These are phyloP conservation scores for Cucurbita argyrosperma DNA, from an alignment of 306 rosid genomes.

Conservation along the genomic window DNA sequence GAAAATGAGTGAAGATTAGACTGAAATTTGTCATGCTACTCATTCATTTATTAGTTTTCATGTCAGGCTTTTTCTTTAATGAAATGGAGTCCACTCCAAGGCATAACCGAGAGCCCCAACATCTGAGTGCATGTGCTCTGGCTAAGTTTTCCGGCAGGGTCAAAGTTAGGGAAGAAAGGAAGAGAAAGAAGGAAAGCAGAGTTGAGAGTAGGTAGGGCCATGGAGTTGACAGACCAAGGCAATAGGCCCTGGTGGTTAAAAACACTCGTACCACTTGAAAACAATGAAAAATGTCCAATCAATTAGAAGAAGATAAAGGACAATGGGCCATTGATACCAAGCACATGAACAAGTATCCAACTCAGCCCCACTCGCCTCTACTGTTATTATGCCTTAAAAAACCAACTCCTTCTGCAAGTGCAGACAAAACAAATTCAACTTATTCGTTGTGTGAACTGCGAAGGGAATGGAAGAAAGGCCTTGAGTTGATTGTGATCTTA, in stretches of 20 bases:
- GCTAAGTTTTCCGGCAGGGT: not conserved
- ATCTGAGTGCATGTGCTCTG: not conserved
- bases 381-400: not conserved
- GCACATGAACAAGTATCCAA: not conserved
- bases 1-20: not conserved
- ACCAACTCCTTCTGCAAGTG: not conserved
- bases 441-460: not conserved
- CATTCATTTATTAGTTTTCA: not conserved
- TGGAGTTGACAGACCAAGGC: not conserved
- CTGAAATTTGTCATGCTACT: not conserved
- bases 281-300: slow-evolving; percentile 2
- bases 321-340: not conserved
- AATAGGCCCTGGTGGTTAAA: not conserved
- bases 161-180: not conserved
- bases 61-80: too few relatives aligned
- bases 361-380: not conserved
- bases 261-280: not conserved
- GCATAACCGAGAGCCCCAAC: not conserved
- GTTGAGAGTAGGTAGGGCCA: not conserved
- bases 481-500: not conserved
- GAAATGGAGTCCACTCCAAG: too few relatives aligned
- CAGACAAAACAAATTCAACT: not conserved
- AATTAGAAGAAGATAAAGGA: not conserved
- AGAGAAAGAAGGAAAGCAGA: too few relatives aligned
- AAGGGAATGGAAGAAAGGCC: not conserved